These are phyloP conservation scores for Hyphopichia fennica DNA, from an alignment of 1,139 yeast genomes.

Conservation along the genomic window DNA sequence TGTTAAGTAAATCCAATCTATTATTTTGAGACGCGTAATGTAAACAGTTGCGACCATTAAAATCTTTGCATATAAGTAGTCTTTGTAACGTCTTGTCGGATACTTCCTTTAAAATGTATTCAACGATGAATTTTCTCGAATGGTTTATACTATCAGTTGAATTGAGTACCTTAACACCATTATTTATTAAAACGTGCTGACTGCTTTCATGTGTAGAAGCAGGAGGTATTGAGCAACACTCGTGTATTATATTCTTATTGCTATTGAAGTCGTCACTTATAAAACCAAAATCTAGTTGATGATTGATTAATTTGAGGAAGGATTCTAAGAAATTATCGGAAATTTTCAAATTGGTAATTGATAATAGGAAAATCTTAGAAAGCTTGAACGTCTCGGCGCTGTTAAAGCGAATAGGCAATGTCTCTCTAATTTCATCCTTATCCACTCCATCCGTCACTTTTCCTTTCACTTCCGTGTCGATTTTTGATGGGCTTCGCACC, in stretches of 20 bases:
- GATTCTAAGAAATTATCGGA: constrained; percentile 48
- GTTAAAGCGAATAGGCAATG: no score
- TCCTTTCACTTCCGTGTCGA: neutral
- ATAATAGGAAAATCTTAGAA: constrained; percentile 63
- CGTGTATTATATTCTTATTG: constrained; percentile 42
- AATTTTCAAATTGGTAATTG: constrained; percentile 54
- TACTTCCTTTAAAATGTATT: constrained; percentile 29
- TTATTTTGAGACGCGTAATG: constrained; percentile 85
- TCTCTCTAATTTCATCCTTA: no score
- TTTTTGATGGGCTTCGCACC: constrained; percentile 32
- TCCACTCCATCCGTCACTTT: neutral
- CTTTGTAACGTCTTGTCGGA: constrained; percentile 17
- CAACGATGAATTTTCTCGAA: constrained; percentile 39
- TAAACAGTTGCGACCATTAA: constrained; percentile 78
- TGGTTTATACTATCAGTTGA: constrained; percentile 44
- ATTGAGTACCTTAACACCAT: constrained; percentile 46
- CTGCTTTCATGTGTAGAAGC: constrained; percentile 31
- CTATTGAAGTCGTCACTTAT: constrained; percentile 43
- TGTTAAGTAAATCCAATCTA: constrained; percentile 52
- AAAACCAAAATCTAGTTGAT: constrained; percentile 41
- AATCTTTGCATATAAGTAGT: constrained; percentile 48
- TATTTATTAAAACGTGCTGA: constrained; percentile 39
- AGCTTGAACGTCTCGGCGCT: constrained; percentile 36
- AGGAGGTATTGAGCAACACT: constrained; percentile 45
- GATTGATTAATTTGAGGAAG: constrained; percentile 44